Percentiles rank a stretch among this genome's conserved stretches.
phyloP scores from a whole-genome alignment of 495 filamentous ascomycete genomes.

The Talaromyces nanjingensis region DNA sequence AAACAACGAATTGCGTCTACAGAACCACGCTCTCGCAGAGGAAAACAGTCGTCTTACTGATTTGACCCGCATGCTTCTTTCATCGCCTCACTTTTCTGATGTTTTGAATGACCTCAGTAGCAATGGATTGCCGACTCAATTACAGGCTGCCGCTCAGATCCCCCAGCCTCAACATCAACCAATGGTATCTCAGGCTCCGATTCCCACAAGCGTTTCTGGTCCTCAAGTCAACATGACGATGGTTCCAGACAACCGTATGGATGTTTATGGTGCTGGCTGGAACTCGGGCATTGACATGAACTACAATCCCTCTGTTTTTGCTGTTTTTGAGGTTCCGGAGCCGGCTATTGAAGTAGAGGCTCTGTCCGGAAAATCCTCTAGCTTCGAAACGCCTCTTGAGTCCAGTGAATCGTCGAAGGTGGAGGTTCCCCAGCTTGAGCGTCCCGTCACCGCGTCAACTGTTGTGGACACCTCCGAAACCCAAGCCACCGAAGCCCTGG shows the following conservation, averaged over 20 bases:
- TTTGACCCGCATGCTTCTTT: constrained; percentile 74
- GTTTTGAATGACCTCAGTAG: constrained; percentile 69
- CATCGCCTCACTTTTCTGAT: constrained; percentile 75
- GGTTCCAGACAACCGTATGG: constrained; percentile 64
- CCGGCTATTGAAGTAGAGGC: constrained; percentile 56
- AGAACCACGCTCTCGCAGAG: constrained; percentile 67
- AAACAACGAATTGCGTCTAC: constrained; percentile 57
- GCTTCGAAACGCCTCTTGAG: constrained; percentile 23
- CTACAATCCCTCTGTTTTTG: constrained; percentile 69
- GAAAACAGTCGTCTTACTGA: constrained; percentile 74
- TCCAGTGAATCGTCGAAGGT: constrained; percentile 39
- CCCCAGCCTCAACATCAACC: constrained; percentile 16
- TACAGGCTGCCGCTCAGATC: constrained; percentile 24
- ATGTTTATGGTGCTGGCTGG: constrained; percentile 45
- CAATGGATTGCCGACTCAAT: constrained; percentile 36
- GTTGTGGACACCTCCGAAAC: constrained; percentile 22
- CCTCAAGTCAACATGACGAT: constrained; percentile 62
- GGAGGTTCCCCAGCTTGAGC: constrained; percentile 44
- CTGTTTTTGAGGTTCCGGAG: constrained; percentile 69
- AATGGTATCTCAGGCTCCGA: constrained; percentile 13
- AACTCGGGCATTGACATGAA: constrained; percentile 47
- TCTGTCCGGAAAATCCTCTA: constrained; percentile 61
- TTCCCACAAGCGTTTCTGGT: constrained; percentile 19
- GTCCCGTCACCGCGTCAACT: constrained; percentile 23
- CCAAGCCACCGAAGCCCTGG: constrained; percentile 45